Conservation (phyloP, 768 basidiomycete species). For the Amanita molliuscula region DNA sequence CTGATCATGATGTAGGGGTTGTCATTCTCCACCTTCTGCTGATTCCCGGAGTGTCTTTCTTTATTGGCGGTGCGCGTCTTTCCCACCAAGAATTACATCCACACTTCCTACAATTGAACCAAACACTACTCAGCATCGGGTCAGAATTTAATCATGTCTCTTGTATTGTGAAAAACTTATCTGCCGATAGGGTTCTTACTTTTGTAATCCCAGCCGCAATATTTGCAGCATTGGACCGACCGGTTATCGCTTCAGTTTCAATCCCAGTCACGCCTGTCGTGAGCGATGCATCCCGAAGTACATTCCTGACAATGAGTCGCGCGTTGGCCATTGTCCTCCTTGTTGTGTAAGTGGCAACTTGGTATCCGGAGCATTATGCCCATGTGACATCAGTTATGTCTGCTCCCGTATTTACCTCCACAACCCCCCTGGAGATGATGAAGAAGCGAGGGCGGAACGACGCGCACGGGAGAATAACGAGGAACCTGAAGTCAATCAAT, state of each 20-base stretch:
- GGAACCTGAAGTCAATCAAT: constrained; percentile 54
- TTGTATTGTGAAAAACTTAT: neutral
- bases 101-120: constrained; percentile 55
- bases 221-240: constrained; percentile 47
- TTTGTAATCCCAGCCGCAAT: constrained; percentile 58
- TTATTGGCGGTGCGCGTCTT: constrained; percentile 62
- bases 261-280: constrained; percentile 15
- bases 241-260: constrained; percentile 10
- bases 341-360: constrained; percentile 32
- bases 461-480: constrained; percentile 32
- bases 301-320: constrained; percentile 52
- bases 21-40: constrained; percentile 65
- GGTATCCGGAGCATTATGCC: neutral
- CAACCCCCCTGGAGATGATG: constrained; percentile 46
- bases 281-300: constrained; percentile 31
- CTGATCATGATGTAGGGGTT: constrained; percentile 33
- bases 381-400: constrained; percentile 36
- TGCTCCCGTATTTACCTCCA: constrained; percentile 60
- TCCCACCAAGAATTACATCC: constrained; percentile 61
- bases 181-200: constrained; percentile 39
- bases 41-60: constrained; percentile 59
- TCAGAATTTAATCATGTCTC: constrained; percentile 17
- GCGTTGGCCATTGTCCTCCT: constrained; percentile 57
- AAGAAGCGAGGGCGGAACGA: constrained; percentile 30
- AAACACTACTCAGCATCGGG: constrained; percentile 61